These are phyloP conservation scores for Apiospora koreana DNA, from an alignment of 2,329 filamentous ascomycete genomes.

Conservation along the genomic window DNA sequence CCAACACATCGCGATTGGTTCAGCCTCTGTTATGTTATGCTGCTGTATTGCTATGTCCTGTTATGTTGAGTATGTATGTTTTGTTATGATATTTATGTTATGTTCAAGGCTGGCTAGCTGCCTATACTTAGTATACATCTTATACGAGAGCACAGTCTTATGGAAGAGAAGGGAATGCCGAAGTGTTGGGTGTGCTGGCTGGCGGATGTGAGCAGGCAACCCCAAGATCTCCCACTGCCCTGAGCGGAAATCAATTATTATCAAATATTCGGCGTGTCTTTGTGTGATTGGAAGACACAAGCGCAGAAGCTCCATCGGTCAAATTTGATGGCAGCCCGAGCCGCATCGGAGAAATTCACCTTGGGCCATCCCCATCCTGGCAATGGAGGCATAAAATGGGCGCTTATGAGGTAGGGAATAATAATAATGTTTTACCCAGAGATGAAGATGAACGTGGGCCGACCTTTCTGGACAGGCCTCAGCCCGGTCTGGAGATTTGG, in stretches of 20 bases:
- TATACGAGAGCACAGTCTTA: neutral
- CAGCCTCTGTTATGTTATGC: neutral
- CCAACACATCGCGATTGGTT: neutral
- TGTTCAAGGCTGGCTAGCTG: neutral
- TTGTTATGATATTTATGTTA: constrained; percentile 1
- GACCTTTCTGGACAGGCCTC: neutral
- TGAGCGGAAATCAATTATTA: constrained; percentile 10
- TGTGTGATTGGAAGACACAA: constrained; percentile 17
- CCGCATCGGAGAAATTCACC: constrained; percentile 7
- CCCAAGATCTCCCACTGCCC: constrained; percentile 1
- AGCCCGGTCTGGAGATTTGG: neutral
- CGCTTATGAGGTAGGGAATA: constrained; percentile 4
- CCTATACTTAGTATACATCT: too few species aligned
- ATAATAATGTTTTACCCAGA: constrained; percentile 1
- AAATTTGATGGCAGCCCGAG: neutral
- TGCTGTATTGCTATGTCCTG: neutral
- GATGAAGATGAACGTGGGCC: neutral
- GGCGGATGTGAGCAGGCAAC: constrained; percentile 34
- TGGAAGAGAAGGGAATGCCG: neutral
- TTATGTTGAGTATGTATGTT: neutral
- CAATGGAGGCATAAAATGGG: neutral
- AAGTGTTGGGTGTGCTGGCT: constrained; percentile 2
- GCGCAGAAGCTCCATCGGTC: constrained; percentile 11
- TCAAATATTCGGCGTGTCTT: constrained; percentile 14
- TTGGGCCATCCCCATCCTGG: neutral